Evolutionary conservation across 1,284 basidiomycete species (phyloP), one percentile per base, ranked within the genome.

Genomic region (Nidula niveotomentosa): DNA sequence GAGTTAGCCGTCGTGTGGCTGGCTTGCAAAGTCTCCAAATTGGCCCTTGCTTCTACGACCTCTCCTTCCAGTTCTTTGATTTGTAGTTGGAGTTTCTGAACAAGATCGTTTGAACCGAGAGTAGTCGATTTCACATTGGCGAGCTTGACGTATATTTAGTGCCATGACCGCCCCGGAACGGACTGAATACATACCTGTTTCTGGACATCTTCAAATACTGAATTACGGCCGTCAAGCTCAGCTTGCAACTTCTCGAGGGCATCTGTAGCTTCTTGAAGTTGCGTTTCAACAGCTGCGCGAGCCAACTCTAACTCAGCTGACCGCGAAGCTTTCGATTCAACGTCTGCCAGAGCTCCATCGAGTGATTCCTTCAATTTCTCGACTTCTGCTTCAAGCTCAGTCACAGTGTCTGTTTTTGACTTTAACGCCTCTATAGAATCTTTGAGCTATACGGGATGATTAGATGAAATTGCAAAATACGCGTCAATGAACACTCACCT

Each of bases 391-490:
- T 89, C 81, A 9, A 91, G 76, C 35, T 73, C 69, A 9, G 72
- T 63, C 12, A 85, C 73, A 12, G 72, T 68, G 34, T 76, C 73
- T 1, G 72, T 71, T 70, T 86, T 90, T 7, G 74, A 64, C 36
- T 75, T 71, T 43, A 90, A 69, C 8, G 75, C 76, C n/a, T 77
- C 76, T 8, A 70, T 78, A 0, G 81, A 78, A 55, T 83, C 82
- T 52, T 76, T 76, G 17, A 92, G 75, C 90, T 92, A 60, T 53
- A 49, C 55, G 33, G 35, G 46, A 49, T 52, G 53, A 52, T 58
- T 15, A 66, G 53, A 53, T 65, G 34, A 62, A 53, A 58, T 44
- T 46, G n/a, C 49, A 18, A 51, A 56, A 36, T 58, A 56, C 52
- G 47, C 48, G 53, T 2, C 47, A 51, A 53, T 2, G 46, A 49